These are phyloP conservation scores for Scutellaria minor DNA, from an alignment of 257 asterid species.

Conservation along the genomic window DNA sequence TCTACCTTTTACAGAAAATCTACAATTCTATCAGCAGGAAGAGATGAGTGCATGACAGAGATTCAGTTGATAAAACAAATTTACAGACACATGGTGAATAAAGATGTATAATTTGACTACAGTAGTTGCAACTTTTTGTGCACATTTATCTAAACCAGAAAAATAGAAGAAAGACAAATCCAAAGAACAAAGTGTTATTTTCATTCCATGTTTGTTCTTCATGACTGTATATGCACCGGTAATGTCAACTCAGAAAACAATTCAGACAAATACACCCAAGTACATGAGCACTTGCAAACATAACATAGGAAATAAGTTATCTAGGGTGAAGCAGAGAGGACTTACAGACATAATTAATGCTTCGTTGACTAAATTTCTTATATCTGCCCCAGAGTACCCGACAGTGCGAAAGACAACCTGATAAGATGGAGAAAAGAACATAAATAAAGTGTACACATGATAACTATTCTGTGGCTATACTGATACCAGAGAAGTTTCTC, in stretches of 20 bases:
- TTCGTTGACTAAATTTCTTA: constrained; percentile 92
- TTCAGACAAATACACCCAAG: constrained; percentile 21
- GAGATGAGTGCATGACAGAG: neutral
- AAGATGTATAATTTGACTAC: neutral
- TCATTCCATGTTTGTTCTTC: constrained; percentile 9
- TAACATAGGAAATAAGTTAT: constrained; percentile 25
- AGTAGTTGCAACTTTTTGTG: neutral
- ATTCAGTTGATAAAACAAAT: constrained; percentile 20
- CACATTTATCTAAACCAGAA: neutral
- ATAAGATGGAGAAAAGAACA: constrained; percentile 34
- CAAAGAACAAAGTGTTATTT: constrained; percentile 9
- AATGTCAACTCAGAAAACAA: constrained; percentile 24
- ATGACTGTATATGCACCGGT: neutral
- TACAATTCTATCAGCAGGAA: constrained; percentile 5
- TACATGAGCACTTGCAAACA: constrained; percentile 1
- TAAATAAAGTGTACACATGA: constrained; percentile 23
- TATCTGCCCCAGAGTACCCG: constrained; percentile 98
- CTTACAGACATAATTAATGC: constrained; percentile 99
- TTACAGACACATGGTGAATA: neutral
- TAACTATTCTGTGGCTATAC: constrained; percentile 3
- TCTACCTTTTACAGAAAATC: neutral
- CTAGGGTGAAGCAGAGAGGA: constrained; percentile 30
- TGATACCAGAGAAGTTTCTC: neutral
- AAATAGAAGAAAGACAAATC: neutral
- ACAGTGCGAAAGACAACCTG: constrained; percentile 99